phyloP scores from a whole-genome alignment of 441 rosid genomes.

The Metrosideros polymorpha region DNA sequence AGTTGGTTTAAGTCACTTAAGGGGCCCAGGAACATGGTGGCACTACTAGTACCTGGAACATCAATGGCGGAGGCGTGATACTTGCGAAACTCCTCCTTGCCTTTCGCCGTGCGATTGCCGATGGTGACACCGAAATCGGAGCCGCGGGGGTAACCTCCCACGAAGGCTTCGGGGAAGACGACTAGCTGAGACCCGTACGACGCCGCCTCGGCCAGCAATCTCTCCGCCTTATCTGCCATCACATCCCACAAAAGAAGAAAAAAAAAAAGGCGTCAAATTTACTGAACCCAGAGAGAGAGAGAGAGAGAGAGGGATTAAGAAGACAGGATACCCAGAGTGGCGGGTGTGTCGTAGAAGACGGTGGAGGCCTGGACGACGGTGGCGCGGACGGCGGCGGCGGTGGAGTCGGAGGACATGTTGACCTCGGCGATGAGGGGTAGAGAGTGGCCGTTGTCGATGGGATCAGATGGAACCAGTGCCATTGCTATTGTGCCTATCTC shows the following conservation, averaged over 20 bases:
- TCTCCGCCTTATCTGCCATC: constrained; percentile 73
- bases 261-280: background rate
- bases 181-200: constrained; percentile 72
- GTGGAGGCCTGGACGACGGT: constrained; percentile 94
- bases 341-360: constrained; percentile 80
- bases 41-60: constrained; percentile 50
- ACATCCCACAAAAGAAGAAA: background rate
- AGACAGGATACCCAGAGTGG: constrained; percentile 51
- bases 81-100: constrained; percentile 77
- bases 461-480: constrained; percentile 35
- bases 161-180: constrained; percentile 88
- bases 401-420: constrained; percentile 54
- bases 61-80: constrained; percentile 82
- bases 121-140: constrained; percentile 65
- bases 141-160: constrained; percentile 92
- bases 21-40: background rate
- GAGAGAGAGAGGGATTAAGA: background rate
- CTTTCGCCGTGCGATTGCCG: constrained; percentile 65
- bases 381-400: constrained; percentile 48
- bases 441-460: constrained; percentile 18
- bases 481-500: constrained; percentile 5
- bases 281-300: background rate
- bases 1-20: background rate
- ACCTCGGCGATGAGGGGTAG: constrained; percentile 62
- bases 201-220: constrained; percentile 77